Percentiles rank a stretch among this genome's conserved stretches.
phyloP scores from a whole-genome alignment of 805 yeast genomes.

The Wickerhamomyces strasburgensis region DNA sequence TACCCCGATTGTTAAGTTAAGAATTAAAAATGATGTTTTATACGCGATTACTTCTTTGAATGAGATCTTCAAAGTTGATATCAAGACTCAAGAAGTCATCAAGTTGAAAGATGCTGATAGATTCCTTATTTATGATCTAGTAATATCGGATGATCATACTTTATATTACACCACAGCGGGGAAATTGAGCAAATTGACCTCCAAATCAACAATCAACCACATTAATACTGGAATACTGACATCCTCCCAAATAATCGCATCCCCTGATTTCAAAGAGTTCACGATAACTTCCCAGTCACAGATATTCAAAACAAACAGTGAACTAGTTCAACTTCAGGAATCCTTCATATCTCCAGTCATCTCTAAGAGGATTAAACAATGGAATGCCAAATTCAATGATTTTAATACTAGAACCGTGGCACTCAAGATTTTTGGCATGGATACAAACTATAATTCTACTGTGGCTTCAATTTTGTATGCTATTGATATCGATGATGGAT shows the following conservation, averaged over 20 bases:
- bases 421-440: constrained; percentile 16
- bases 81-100: background rate
- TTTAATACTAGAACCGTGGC: constrained; percentile 18
- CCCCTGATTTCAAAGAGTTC: constrained; percentile 1
- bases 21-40: constrained; percentile 1
- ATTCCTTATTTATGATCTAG: constrained; percentile 18
- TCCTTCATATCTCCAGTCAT: too few relatives aligned
- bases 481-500: constrained; percentile 14
- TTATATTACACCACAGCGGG: constrained; percentile 10
- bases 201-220: background rate
- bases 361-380: constrained; percentile 12
- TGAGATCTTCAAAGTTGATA: constrained; percentile 14
- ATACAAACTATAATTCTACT: constrained; percentile 16
- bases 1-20: constrained; percentile 11
- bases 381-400: constrained; percentile 23
- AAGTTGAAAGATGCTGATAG: constrained; percentile 10
- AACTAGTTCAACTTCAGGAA: too few relatives aligned
- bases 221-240: constrained; percentile 7
- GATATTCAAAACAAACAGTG: constrained; percentile 6
- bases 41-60: constrained; percentile 16
- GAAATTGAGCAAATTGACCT: constrained; percentile 8
- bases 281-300: constrained; percentile 9
- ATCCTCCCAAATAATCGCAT: constrained; percentile 12
- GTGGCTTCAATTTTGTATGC: constrained; percentile 19
- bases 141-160: background rate